Evolutionary conservation across 2,329 filamentous ascomycete genomes (phyloP).

Genomic region (Celoporthe dispersa): DNA sequence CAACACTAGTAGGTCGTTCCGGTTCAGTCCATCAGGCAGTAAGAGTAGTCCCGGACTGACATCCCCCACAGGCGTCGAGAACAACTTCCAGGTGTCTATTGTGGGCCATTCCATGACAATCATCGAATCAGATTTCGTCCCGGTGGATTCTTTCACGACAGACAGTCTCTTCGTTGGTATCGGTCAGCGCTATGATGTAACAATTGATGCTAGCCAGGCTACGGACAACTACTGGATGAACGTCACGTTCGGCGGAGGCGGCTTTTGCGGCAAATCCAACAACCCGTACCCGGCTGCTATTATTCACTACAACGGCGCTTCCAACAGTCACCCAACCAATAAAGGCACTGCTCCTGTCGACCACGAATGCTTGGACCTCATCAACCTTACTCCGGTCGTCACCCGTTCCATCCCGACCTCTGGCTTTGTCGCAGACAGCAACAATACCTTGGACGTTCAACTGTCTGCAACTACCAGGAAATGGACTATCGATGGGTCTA

Average conservation of each 20-base stretch:
- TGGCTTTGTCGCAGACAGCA: slow-evolving; percentile 35
- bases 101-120: slow-evolving; percentile 55
- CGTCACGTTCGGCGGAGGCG: slow-evolving; percentile 37
- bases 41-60: neutral
- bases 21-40: neutral
- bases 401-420: slow-evolving; percentile 34
- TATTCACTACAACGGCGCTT: slow-evolving; percentile 43
- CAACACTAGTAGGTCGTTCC: slow-evolving; percentile 42
- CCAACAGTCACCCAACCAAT: slow-evolving; percentile 37
- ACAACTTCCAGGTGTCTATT: slow-evolving; percentile 45
- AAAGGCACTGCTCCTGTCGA: slow-evolving; percentile 35
- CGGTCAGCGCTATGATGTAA: slow-evolving; percentile 51
- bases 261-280: slow-evolving; percentile 39
- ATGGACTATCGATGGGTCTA: slow-evolving; percentile 42
- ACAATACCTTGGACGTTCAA: slow-evolving; percentile 35
- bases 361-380: slow-evolving; percentile 37
- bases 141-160: slow-evolving; percentile 53
- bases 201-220: slow-evolving; percentile 46
- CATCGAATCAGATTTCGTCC: slow-evolving; percentile 56
- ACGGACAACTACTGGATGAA: slow-evolving; percentile 47
- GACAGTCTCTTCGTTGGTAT: slow-evolving; percentile 56
- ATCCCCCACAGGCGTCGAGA: slow-evolving; percentile 22
- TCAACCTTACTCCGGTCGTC: slow-evolving; percentile 43
- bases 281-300: slow-evolving; percentile 44
- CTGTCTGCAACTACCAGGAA: slow-evolving; percentile 33